Evolutionary conservation across 139 green algal species (phyloP).

Genomic region (Penium margaritaceum): DNA sequence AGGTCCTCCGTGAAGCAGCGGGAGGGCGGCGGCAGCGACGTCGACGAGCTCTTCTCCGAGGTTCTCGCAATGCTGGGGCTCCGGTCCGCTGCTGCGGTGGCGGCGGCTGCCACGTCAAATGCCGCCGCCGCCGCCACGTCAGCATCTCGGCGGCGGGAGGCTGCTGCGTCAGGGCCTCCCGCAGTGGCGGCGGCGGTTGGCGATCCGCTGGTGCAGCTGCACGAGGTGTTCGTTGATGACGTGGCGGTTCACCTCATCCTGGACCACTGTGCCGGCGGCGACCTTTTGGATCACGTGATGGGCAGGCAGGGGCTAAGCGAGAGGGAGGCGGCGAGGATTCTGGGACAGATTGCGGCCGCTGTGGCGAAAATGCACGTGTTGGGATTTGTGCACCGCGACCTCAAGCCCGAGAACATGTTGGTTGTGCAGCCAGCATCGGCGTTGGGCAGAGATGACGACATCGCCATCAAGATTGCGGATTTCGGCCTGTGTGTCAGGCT

Average conservation of each 20-base stretch:
- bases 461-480: neutral
- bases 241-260: conserved; percentile 54
- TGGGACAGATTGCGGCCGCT: conserved; percentile 64
- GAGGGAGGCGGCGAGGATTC: conserved; percentile 61
- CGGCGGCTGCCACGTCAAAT: no score
- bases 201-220: neutral
- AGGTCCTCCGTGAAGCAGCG: no score
- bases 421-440: no score
- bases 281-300: conserved; percentile 87
- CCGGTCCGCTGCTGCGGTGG: no score
- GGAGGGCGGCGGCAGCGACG: no score
- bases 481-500: neutral
- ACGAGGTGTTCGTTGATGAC: neutral
- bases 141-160: no score
- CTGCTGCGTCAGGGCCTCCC: no score
- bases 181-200: no score
- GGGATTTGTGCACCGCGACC: conserved; percentile 80
- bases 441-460: no score
- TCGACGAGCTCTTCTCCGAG: no score
- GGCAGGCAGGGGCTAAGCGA: conserved; percentile 68
- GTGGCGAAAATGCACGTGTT: conserved; percentile 84
- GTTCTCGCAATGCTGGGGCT: no score
- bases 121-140: no score
- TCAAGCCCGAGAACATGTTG: conserved; percentile 95
- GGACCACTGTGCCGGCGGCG: conserved; percentile 80